phyloP scores from a whole-genome alignment of 1,139 yeast species.

The Magnusiomyces tetraspermus region DNA sequence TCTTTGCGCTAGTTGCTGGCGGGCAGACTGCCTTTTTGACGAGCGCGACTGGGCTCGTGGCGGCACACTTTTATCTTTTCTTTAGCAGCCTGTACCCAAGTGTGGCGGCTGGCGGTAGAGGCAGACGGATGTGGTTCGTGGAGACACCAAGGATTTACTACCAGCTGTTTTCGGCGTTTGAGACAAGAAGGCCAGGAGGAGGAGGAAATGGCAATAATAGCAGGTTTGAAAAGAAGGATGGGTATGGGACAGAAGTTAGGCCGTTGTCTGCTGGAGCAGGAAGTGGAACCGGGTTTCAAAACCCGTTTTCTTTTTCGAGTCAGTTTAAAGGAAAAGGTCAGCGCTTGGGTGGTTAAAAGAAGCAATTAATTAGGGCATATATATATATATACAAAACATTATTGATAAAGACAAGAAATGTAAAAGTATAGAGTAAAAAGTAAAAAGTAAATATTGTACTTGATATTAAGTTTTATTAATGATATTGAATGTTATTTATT shows the following conservation, averaged over 20 bases:
- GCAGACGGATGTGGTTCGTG: slow-evolving; percentile 19
- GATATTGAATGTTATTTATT: no score
- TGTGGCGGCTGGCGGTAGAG: slow-evolving; percentile 13
- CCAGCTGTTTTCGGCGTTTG: slow-evolving; percentile 17
- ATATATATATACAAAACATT: no score
- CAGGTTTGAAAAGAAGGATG: slow-evolving; percentile 5
- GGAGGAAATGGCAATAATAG: background rate
- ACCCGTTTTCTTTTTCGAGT: slow-evolving; percentile 12
- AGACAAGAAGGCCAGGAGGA: slow-evolving; percentile 6
- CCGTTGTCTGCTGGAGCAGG: background rate
- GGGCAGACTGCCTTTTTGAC: slow-evolving; percentile 25
- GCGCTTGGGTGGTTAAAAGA: slow-evolving; percentile 26
- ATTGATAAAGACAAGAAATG: no score
- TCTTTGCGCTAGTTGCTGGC: slow-evolving; percentile 23
- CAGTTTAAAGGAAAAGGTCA: slow-evolving; percentile 20
- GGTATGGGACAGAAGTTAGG: slow-evolving; percentile 16
- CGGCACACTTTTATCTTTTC: slow-evolving; percentile 31
- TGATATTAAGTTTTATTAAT: no score
- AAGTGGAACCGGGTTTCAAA: slow-evolving; percentile 7
- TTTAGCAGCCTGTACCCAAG: slow-evolving; percentile 22
- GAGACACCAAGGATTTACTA: slow-evolving; percentile 22
- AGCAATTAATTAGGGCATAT: no score
- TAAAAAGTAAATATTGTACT: no score
- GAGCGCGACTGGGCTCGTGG: slow-evolving; percentile 28
- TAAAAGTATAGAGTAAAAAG: no score